Evolutionary conservation across 306 rosid species (phyloP).

Genomic region (Lotus japonicus): DNA sequence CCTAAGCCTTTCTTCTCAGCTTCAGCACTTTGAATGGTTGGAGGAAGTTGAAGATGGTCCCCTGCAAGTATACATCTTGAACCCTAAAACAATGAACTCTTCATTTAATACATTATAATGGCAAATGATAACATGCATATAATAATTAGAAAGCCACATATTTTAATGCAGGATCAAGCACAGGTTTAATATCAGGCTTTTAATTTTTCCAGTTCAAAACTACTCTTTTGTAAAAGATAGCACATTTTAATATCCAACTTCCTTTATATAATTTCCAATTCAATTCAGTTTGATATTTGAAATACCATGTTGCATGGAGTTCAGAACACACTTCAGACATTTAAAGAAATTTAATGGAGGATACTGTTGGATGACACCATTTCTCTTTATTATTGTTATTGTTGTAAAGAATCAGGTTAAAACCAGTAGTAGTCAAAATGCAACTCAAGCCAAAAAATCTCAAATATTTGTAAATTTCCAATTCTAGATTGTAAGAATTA

Average conservation of each 20-base stretch:
- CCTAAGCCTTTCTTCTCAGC: conserved; percentile 98
- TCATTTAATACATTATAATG: conserved; percentile 16
- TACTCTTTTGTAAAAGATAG: background rate
- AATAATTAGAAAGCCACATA: background rate
- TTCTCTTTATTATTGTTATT: background rate
- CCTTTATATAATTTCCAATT: background rate
- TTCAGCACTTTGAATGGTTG: conserved; percentile 97
- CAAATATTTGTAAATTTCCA: background rate
- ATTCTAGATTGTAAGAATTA: background rate
- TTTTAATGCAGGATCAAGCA: background rate
- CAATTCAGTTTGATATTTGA: conserved; percentile 11
- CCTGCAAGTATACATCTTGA: conserved; percentile 98
- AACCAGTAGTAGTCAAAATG: background rate
- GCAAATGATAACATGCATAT: background rate
- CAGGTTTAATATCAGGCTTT: background rate
- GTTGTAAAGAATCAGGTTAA: background rate
- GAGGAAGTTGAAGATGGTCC: conserved; percentile 99
- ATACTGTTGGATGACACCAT: background rate
- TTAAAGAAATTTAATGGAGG: background rate
- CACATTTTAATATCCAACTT: background rate
- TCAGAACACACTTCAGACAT: background rate
- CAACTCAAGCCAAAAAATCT: conserved; percentile 6
- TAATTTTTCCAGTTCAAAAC: conserved; percentile 3
- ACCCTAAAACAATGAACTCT: conserved; percentile 69
- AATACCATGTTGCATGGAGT: background rate